Evolutionary conservation across 192 early-diverging fungal species (phyloP).

Genomic region (Podila horticola): DNA sequence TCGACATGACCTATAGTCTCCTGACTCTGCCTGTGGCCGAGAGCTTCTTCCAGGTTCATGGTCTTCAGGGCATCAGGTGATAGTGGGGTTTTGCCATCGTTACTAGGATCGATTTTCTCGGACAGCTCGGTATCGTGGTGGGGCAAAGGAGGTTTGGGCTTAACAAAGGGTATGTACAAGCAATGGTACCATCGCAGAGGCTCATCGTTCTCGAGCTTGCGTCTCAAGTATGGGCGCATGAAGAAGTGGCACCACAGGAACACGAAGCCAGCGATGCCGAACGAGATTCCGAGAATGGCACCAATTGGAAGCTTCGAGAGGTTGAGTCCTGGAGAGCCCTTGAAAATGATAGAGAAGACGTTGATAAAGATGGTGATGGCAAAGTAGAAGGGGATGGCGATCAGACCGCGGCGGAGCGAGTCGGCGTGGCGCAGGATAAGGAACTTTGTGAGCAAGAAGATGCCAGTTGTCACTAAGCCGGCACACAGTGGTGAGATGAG

Average conservation of each 20-base stretch:
- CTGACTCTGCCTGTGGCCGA: neutral
- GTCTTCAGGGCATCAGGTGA: conserved; percentile 4
- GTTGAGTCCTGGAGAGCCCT: conserved; percentile 67
- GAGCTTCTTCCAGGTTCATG: conserved; percentile 1
- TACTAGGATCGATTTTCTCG: neutral
- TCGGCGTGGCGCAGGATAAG: conserved; percentile 68
- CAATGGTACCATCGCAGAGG: conserved; percentile 76
- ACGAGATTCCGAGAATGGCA: conserved; percentile 67
- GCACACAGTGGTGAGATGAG: conserved; percentile 77
- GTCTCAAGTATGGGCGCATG: conserved; percentile 71
- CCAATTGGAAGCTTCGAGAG: conserved; percentile 55
- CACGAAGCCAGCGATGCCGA: conserved; percentile 66
- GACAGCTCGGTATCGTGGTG: neutral
- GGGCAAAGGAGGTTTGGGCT: neutral
- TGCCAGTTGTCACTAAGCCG: conserved; percentile 68
- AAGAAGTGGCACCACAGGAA: conserved; percentile 69
- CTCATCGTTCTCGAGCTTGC: conserved; percentile 72
- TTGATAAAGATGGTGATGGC: conserved; percentile 72
- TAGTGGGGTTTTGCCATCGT: neutral
- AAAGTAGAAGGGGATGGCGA: conserved; percentile 79
- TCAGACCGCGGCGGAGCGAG: conserved; percentile 72
- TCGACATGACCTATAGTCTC: conserved; percentile 1
- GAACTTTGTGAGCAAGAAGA: conserved; percentile 76
- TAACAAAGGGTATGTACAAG: conserved; percentile 66
- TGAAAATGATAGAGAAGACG: conserved; percentile 77